Conservation (phyloP, 192 early-diverging fungal genomes). For the Rhizoclosmatium globosum region DNA sequence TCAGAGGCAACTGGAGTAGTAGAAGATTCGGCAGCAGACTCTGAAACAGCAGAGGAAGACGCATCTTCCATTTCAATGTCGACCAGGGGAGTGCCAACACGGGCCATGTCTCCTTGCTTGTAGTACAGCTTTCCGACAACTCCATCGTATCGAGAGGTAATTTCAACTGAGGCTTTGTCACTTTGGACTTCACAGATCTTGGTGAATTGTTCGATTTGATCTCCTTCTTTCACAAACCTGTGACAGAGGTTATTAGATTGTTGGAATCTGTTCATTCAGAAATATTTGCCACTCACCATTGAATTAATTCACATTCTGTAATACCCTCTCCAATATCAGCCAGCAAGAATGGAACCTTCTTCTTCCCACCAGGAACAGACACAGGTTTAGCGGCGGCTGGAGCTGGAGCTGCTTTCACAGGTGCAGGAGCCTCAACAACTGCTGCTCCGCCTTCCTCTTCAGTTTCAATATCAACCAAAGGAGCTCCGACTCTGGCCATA, state of each 20-base stretch:
- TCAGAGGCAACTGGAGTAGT: background rate
- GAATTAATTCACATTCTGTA: slow-evolving; percentile 93
- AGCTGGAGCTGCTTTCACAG: background rate
- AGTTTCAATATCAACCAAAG: slow-evolving; percentile 86
- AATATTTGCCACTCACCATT: slow-evolving; percentile 73
- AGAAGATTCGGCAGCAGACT: slow-evolving; percentile 4
- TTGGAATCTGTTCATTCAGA: background rate
- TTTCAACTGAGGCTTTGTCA: slow-evolving; percentile 98
- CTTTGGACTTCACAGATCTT: slow-evolving; percentile 96
- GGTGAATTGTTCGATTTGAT: slow-evolving; percentile 87
- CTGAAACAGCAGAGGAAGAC: slow-evolving; percentile 4
- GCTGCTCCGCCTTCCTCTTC: slow-evolving; percentile 43
- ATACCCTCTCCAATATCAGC: slow-evolving; percentile 99
- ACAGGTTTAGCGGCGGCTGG: background rate
- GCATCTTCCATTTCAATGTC: slow-evolving; percentile 74
- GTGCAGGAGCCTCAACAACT: slow-evolving; percentile 9
- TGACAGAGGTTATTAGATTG: background rate
- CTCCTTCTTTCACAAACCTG: slow-evolving; percentile 94
- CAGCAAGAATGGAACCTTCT: slow-evolving; percentile 74
- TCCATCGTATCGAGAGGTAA: slow-evolving; percentile 94
- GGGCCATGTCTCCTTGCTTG: slow-evolving; percentile 85
- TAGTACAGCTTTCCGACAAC: slow-evolving; percentile 81
- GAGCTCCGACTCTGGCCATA: slow-evolving; percentile 90
- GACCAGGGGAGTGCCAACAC: slow-evolving; percentile 89
- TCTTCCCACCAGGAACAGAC: background rate